phyloP scores from a whole-genome alignment of 495 filamentous ascomycete species.

The Chaetomium cochliodes region DNA sequence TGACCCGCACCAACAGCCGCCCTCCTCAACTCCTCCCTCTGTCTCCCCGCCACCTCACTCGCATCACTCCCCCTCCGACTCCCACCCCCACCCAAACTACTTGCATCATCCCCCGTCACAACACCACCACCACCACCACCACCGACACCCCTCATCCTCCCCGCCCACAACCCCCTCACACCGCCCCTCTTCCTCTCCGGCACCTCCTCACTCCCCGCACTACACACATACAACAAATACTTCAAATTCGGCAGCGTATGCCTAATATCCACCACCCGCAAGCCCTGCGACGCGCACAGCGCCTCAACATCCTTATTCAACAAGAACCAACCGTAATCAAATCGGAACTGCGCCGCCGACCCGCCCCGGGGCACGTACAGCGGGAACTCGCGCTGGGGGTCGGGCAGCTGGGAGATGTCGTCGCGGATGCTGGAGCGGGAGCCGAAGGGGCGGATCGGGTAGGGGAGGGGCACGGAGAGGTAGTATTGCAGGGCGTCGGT shows the following conservation, averaged over 20 bases:
- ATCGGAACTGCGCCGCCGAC: constrained; percentile 70
- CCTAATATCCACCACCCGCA: constrained; percentile 79
- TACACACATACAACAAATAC: constrained; percentile 84
- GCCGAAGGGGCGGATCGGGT: constrained; percentile 68
- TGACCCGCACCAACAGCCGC: constrained; percentile 19
- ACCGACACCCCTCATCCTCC: constrained; percentile 35
- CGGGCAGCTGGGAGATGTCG: constrained; percentile 66
- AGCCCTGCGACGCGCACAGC: constrained; percentile 67
- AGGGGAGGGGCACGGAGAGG: constrained; percentile 73
- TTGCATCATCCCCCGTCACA: constrained; percentile 31
- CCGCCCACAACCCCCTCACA: constrained; percentile 61
- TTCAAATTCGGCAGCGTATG: constrained; percentile 92
- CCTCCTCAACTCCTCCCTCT: constrained; percentile 43
- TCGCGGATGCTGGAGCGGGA: constrained; percentile 79
- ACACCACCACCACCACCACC: too few relatives aligned
- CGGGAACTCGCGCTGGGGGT: constrained; percentile 68
- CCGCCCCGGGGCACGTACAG: constrained; percentile 68
- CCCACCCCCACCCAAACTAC: constrained; percentile 37
- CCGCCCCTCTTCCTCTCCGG: constrained; percentile 77
- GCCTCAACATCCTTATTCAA: constrained; percentile 92
- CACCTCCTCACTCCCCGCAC: constrained; percentile 71
- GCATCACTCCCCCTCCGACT: constrained; percentile 52
- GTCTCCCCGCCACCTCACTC: constrained; percentile 39
- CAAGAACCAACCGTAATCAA: constrained; percentile 93
- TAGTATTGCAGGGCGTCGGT: constrained; percentile 79